Evolutionary conservation across 805 yeast species (phyloP).

Genomic region (Ogataea corticis): DNA sequence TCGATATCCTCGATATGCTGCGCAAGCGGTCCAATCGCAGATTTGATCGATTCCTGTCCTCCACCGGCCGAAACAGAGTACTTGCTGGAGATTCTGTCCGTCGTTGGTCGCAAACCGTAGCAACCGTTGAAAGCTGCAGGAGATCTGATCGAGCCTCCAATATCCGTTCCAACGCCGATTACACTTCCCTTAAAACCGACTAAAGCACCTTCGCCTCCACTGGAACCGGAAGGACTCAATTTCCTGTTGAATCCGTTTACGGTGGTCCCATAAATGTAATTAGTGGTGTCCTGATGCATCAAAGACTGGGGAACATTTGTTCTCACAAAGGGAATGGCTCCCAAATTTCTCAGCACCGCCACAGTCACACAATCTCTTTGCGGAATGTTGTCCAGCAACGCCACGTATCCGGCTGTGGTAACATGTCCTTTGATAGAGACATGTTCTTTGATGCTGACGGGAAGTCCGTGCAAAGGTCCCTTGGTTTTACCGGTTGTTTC

Average conservation of each 20-base stretch:
- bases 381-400: slow-evolving; percentile 29
- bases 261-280: slow-evolving; percentile 51
- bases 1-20: slow-evolving; percentile 49
- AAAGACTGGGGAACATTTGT: slow-evolving; percentile 56
- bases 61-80: slow-evolving; percentile 21
- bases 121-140: slow-evolving; percentile 60
- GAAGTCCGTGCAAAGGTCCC: slow-evolving; percentile 69
- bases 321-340: slow-evolving; percentile 58
- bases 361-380: slow-evolving; percentile 43
- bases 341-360: slow-evolving; percentile 40
- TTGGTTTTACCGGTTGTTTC: slow-evolving; percentile 46
- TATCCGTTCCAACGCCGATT: slow-evolving; percentile 61
- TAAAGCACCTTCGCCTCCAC: slow-evolving; percentile 66
- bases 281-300: slow-evolving; percentile 56
- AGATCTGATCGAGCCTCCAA: slow-evolving; percentile 60
- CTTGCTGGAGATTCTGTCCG: slow-evolving; percentile 30
- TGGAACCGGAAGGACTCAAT: slow-evolving; percentile 59
- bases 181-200: slow-evolving; percentile 55
- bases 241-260: slow-evolving; percentile 50
- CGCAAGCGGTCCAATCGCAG: slow-evolving; percentile 50
- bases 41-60: slow-evolving; percentile 27
- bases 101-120: slow-evolving; percentile 54
- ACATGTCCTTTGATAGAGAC: slow-evolving; percentile 48
- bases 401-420: slow-evolving; percentile 51
- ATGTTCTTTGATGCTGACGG: slow-evolving; percentile 46